A percentile compares a stretch with the other conserved stretches of the same genome.
phyloP scores from a whole-genome alignment of 768 basidiomycete genomes.

The Boletus sensibilis region DNA sequence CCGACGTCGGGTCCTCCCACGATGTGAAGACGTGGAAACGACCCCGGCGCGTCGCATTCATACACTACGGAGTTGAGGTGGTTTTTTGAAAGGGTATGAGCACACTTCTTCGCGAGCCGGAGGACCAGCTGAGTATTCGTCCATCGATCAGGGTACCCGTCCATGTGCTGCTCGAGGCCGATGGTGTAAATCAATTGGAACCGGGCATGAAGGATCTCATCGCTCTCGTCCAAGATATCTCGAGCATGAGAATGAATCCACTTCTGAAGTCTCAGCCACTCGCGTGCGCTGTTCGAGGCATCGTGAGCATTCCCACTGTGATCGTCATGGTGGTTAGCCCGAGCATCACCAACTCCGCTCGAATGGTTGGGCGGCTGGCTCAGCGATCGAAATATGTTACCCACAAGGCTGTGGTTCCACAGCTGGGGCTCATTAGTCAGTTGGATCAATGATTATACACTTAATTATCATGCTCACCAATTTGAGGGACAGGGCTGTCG shows the following conservation, averaged over 20 bases:
- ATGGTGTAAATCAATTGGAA: conserved; percentile 39
- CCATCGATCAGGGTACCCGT: conserved; percentile 20
- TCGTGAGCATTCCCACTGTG: not conserved
- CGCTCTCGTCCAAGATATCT: conserved; percentile 34
- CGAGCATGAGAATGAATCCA: conserved; percentile 26
- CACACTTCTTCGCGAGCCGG: conserved; percentile 9
- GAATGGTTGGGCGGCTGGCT: not conserved
- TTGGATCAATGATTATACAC: not conserved
- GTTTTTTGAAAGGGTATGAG: not conserved
- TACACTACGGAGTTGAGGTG: conserved; percentile 1
- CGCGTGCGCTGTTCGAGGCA: not conserved
- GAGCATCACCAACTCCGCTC: not conserved
- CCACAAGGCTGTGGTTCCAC: not conserved
- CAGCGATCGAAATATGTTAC: not conserved
- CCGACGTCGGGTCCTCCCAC: not conserved
- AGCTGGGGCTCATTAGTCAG: not conserved
- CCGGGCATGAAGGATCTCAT: conserved; percentile 35
- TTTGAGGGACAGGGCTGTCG: not conserved
- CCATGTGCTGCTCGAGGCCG: conserved; percentile 24
- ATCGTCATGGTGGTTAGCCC: not conserved
- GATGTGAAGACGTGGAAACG: not conserved
- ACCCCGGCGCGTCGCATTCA: not conserved
- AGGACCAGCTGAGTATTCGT: conserved; percentile 28
- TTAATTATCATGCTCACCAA: not conserved
- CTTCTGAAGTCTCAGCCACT: conserved; percentile 24